Evolutionary conservation across 441 rosid species (phyloP), one percentile per base, ranked within the genome.

Genomic region (Eruca vesicaria): DNA sequence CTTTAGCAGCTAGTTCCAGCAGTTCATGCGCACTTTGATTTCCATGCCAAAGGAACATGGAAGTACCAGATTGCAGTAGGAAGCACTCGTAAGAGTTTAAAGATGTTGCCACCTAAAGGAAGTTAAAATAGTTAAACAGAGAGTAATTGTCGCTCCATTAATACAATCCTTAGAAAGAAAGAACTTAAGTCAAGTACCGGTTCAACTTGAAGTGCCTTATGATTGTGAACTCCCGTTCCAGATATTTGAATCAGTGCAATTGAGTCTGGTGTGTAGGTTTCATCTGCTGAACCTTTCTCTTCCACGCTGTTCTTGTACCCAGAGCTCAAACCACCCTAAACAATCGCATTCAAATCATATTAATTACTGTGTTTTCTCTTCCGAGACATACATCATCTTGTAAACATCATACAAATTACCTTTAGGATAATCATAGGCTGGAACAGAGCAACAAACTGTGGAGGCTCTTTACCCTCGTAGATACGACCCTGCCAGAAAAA

Each of bases 1-100:
- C 85, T 80, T 89, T 89, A 52, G 89, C 80, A 21, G 98, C 89
- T 74, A 87, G 71, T 70, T 94, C 97, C 83, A 92, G 93, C 79
- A 94, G 97, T 82, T 94, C 99, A 78, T 77, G 87, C 16, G 94
- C 80, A 86, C 99, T 89, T 85, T 94, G 97, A 80, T 86, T 91
- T 74, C 99, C 99, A 79, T 94, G 95, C 99, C 99, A 97, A 21
- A 82, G 85, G 81, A 94, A 93, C 82, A 90, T 31, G 38, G 96
- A 87, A 60, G 96, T 89, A 45, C 99, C 99, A 82, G 99, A 91
- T 90, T 97, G 99, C 86, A 97, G 90, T 81, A 97, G 90, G 79
- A 92, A 94, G 72, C 97, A 96, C 77, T 92, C 97, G 2, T 75
- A 69, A 63, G 99, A 90, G 81, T 91, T 92, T 83, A 92, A 83